Conservation (phyloP, 768 basidiomycete species). For the Rhodosporidiobolus odoratus region DNA sequence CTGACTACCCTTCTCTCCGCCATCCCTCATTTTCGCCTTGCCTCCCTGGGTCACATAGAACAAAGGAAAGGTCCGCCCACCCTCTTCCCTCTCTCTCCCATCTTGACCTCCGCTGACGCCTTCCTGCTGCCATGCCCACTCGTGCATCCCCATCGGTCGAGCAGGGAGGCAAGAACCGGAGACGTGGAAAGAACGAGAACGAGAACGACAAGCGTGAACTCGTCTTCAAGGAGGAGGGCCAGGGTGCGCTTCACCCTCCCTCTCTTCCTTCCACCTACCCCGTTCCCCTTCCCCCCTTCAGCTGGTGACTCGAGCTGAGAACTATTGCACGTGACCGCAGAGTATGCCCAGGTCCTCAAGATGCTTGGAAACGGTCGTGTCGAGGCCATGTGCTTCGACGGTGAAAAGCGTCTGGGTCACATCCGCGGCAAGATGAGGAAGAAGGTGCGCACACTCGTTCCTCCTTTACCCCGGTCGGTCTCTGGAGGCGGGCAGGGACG, state of each 20-base stretch:
- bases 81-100: background rate
- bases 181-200: slow-evolving; percentile 99
- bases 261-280: background rate
- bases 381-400: slow-evolving; percentile 95
- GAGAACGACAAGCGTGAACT: slow-evolving; percentile 98
- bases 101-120: background rate
- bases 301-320: background rate
- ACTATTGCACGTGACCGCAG: slow-evolving; percentile 45
- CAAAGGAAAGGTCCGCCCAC: slow-evolving; percentile 33
- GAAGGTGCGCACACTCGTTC: slow-evolving; percentile 77
- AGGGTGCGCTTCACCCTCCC: slow-evolving; percentile 49
- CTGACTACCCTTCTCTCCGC: background rate
- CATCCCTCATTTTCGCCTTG: too few species aligned
- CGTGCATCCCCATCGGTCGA: background rate
- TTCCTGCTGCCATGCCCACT: background rate
- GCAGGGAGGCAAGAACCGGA: slow-evolving; percentile 97
- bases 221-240: slow-evolving; percentile 96
- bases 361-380: slow-evolving; percentile 98
- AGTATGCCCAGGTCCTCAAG: slow-evolving; percentile 96
- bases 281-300: background rate
- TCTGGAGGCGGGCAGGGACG: background rate
- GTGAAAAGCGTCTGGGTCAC: slow-evolving; percentile 93
- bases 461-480: background rate
- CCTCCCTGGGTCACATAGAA: slow-evolving; percentile 2
- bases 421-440: slow-evolving; percentile 99